A percentile compares a stretch with the other conserved stretches of the same genome.
Evolutionary conservation across 176 grass and related monocot genomes (phyloP).

Genomic region (Zoysia pacifica): DNA sequence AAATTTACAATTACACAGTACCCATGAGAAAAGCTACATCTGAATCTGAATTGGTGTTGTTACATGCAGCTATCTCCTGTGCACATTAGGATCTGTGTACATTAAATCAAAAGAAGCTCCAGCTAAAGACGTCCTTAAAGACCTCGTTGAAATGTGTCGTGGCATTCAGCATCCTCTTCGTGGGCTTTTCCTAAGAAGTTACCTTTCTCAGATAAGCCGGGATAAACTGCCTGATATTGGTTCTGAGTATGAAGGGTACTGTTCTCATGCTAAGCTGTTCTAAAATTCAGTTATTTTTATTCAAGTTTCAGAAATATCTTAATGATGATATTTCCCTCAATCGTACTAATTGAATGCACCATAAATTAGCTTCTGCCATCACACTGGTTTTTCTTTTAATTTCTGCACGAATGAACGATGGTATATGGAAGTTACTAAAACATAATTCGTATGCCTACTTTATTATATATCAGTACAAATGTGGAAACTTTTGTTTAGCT

Average conservation of each 20-base stretch:
- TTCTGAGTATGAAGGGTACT: slow-evolving; percentile 92
- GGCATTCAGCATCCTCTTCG: slow-evolving; percentile 93
- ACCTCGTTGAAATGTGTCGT: slow-evolving; percentile 96
- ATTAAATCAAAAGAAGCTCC: slow-evolving; percentile 98
- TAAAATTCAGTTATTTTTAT: no score
- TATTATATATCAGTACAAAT: background rate
- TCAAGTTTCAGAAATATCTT: no score
- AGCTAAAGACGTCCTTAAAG: slow-evolving; percentile 95
- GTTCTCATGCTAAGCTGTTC: background rate
- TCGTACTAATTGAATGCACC: slow-evolving; percentile 1
- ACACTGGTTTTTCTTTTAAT: background rate
- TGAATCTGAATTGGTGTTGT: slow-evolving; percentile 50
- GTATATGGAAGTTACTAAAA: no score
- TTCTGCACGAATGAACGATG: background rate
- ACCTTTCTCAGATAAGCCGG: slow-evolving; percentile 93
- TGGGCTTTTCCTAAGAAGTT: slow-evolving; percentile 99
- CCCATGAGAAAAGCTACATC: slow-evolving; percentile 22
- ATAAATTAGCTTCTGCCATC: slow-evolving; percentile 23
- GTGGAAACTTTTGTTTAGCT: background rate
- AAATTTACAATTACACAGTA: background rate
- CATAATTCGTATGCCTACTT: no score
- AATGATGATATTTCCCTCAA: background rate
- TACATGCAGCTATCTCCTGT: slow-evolving; percentile 88
- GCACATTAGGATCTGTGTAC: slow-evolving; percentile 95
- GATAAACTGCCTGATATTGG: slow-evolving; percentile 95